Evolutionary conservation across 176 grass and related monocot species (phyloP), one percentile per base, ranked within the genome.

Genomic region (Eleusine indica): DNA sequence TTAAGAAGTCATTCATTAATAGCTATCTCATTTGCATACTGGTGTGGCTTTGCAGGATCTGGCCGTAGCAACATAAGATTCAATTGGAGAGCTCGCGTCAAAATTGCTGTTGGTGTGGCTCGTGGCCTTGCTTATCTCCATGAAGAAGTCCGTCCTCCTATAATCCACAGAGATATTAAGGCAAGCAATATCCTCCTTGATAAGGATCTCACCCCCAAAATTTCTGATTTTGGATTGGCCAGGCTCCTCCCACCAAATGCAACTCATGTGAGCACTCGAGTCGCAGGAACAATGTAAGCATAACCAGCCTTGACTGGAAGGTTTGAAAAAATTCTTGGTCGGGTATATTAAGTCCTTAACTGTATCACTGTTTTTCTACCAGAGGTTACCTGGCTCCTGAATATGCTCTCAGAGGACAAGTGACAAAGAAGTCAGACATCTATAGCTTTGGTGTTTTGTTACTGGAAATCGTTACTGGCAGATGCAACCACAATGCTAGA

Each of bases 141-240:
- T 39, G 92, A 97, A 38, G 92, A 91, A 88, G 79, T 89, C 16
- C 73, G 4, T 3, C 90, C 92, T 21, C 88, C 65, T 56, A 88
- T 97, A 80, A 91, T 97, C 68, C 94, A 97, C 75, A 82, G 92
- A n/a, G 94, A 97, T 74, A 97, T 97, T 82, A 97, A 97, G 73
- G 94, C 94, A 40, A 90, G 94, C 79, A 97, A 94, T 68, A 92
- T 97, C 88, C 90, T 97, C 60, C 90, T 97, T 25, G 94, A 90
- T 77, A 94, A 90, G 66, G 86, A 97, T 76, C 82, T 97, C 39
- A 97, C 80, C 19, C 89, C 94, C 7, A 97, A 97, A 83, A 94
- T 97, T 52, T 94, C 92, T 73, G 92, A 97, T 90, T 97, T 97
- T 71, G 94, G 94, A 16, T 74, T 97, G 82, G 92, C 94, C 54